Evolutionary conservation across 768 basidiomycete species (phyloP), one percentile per base, ranked within the genome.

Genomic region (Amanita pallidorosea): DNA sequence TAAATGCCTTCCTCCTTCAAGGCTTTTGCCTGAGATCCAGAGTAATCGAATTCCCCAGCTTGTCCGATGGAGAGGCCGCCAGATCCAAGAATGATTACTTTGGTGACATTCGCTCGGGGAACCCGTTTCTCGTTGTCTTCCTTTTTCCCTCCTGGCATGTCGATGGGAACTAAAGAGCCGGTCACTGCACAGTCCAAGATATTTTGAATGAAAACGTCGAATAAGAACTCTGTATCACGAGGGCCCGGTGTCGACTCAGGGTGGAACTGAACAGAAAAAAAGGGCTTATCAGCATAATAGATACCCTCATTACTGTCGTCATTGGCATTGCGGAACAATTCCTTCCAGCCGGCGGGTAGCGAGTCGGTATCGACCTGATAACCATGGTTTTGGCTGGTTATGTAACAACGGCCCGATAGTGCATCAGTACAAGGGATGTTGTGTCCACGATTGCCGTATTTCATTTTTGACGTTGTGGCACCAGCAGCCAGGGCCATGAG

Each of bases 41-140:
- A 98, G 70, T 99, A 99, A 69, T 99, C 96, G 69, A 99, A 99
- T 67, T 99, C 96, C 58, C 96, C 96, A 0, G 96, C 96, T 64
- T 99, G 96, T 45, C 96, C 96, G 57, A 99, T 99, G 9, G 94
- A 97, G 17, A 99, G 73, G 56, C 96, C 96, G 25, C 96, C 96
- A 5, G 95, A 97, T 43, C 96, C 96, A 46, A 99, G 82, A 57
- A 99, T 91, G 58, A 99, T 76, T 49, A 99, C 94, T 70, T 99
- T 99, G 60, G 78, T 80, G 47, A 96, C 91, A 54, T 85, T 76
- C 52, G 76, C 77, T 54, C 81, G 82, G 46, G 85, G 88, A 37
- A 76, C 72, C 49, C 74, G 80, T 67, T 62, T 73, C 56, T 85
- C 84, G 66, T 94, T 95, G 54, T 91, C 90, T 58, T 77, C 86